Evolutionary conservation across 1,284 basidiomycete species (phyloP), one percentile per base, ranked within the genome.

Genomic region (Taiwanofungus camphoratus): DNA sequence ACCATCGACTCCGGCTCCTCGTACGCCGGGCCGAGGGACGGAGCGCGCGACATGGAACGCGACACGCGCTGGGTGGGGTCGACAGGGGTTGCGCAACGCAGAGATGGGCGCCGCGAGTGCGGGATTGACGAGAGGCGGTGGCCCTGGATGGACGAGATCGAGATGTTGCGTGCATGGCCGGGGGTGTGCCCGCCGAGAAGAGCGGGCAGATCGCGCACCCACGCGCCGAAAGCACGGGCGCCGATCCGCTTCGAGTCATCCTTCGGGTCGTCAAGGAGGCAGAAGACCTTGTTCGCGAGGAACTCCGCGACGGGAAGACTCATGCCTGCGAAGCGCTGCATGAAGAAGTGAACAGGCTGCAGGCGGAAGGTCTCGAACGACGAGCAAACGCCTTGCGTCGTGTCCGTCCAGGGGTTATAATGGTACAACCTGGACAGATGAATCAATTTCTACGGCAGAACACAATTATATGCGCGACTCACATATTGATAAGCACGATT

Each of bases 401-500:
- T 95, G 63, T 99, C 96, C 38, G 88, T 88, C 92, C 96, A 99
- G 15, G 95, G 95, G 66, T 96, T 98, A 65, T 83, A 90, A 66
- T 99, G 95, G 70, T 97, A 99, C 62, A 99, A 75, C 86, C 87
- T 89, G 54, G 29, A 35, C 21, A 33, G 18, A 20, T 39, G 21
- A 31, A 26, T 37, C 37, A 49, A 43, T 27, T 38, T 43, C 48
- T 44, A 16, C 26, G 22, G 37, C 46, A 36, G 44, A 3, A 23
- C 4, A 26, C 39, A 16, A 16, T 5, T 41, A 39, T 45, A 49
- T 40, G 40, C 41, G 48, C 50, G 39, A 72, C 79, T 27, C 55
- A 87, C 85, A 99, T 91, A 66, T 99, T 99, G 74, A 99, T 91
- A 54, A 99, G 79, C 48, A 99, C 95, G 60, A 99, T 95, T 46